Evolutionary conservation across 108 stramenopile species (phyloP), one percentile per base, ranked within the genome.

Genomic region (Bacterosira constricta): DNA sequence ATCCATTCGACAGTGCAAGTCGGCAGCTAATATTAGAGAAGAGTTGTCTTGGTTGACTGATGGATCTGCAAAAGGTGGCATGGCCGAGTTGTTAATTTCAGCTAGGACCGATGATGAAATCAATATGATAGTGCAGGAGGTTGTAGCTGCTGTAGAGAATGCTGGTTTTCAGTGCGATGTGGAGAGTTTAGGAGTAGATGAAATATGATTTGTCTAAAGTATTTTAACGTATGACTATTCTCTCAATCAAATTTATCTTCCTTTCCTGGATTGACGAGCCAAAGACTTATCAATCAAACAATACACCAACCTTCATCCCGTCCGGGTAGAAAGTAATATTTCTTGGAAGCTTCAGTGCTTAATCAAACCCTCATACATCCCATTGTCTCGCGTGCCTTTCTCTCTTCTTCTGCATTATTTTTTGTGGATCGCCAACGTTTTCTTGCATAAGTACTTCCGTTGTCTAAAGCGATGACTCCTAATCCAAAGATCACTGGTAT

Each of bases 21-120:
- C 68, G n/a, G 62, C 71, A 13, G 41, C 46, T 12, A 67, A 59
- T 4, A 81, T 86, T 13, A 41, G 34, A 35, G 59, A 73, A 36
- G 85, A 77, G 12, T 77, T 39, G 31, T 85, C 89, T 9, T 87
- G 86, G 86, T 72, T 90, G 70, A 58, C 60, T 65, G 82, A 77
- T 6, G 66, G 36, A 18, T 7, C 51, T 1, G 57, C 54, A 11
- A 84, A 84, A 52, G 87, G 87, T 20, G 87, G 87, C 1, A 25
- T 64, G 30, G 83, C 85, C 0, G 69, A 64, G 47, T 36, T 88
- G 20, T 30, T 21, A 15, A 38, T 85, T 29, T 9, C 54, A 11
- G 73, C 44, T 2, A 35, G 21, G 21, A 72, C 63, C 13, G 49
- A 35, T 44, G 79, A 77, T 13, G 86, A 80, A 30, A 41, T 84